Conservation (phyloP, 2,329 filamentous ascomycete genomes). For the Ceratocystis cubensis region DNA sequence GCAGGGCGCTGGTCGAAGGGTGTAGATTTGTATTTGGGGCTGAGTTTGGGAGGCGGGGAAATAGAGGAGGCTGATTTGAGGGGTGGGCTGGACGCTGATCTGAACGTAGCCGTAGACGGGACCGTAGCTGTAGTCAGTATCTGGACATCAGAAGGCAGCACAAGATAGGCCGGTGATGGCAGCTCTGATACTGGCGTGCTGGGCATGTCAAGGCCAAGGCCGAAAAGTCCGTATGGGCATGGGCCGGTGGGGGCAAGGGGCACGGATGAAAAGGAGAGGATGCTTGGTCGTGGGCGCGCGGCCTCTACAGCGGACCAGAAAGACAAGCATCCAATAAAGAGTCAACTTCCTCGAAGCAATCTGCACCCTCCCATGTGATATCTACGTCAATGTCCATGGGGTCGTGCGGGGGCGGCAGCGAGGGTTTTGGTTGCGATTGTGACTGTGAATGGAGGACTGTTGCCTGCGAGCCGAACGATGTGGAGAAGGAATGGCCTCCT, state of each 20-base stretch:
- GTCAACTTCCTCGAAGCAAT: constrained; percentile 42
- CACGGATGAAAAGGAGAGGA: neutral
- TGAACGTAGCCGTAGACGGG: too few species aligned
- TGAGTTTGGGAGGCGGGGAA: too few species aligned
- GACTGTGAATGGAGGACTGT: constrained; percentile 1
- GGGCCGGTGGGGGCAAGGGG: neutral
- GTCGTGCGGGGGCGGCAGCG: constrained; percentile 29
- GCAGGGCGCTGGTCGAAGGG: too few species aligned
- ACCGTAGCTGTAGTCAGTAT: too few species aligned
- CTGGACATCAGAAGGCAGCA: too few species aligned
- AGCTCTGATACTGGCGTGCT: neutral
- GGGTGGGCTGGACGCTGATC: too few species aligned
- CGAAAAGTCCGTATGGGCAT: neutral
- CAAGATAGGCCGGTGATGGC: too few species aligned
- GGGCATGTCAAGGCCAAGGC: neutral
- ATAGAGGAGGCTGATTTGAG: too few species aligned
- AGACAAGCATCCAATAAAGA: constrained; percentile 45
- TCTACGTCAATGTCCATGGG: constrained; percentile 50
- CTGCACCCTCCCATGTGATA: constrained; percentile 50
- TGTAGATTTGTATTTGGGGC: too few species aligned
- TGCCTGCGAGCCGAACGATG: constrained; percentile 15
- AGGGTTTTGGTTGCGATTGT: neutral
- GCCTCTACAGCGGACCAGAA: constrained; percentile 26
- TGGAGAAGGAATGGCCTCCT: constrained; percentile 32
- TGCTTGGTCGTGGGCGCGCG: constrained; percentile 1